Conservation (phyloP, 2,329 filamentous ascomycete species). For the Colletotrichum sp. region DNA sequence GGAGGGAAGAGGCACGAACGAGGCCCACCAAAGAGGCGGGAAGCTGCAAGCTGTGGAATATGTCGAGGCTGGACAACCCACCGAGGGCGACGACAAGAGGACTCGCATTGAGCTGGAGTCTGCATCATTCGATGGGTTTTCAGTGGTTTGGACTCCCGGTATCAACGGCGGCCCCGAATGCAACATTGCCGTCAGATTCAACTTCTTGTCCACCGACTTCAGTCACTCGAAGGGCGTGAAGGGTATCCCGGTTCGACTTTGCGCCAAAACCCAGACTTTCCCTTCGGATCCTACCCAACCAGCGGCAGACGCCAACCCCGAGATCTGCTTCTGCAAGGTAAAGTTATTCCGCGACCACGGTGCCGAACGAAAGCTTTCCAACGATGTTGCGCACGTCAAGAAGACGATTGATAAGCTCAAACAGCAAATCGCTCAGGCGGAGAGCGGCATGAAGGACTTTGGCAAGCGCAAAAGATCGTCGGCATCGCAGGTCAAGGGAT, state of each 20-base stretch:
- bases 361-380: slow-evolving; percentile 92
- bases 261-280: slow-evolving; percentile 83
- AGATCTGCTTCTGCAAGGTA: slow-evolving; percentile 95
- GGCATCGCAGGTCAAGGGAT: slow-evolving; percentile 46
- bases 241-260: slow-evolving; percentile 91
- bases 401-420: slow-evolving; percentile 97
- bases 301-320: slow-evolving; percentile 52
- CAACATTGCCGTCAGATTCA: slow-evolving; percentile 91
- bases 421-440: slow-evolving; percentile 85
- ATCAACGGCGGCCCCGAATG: slow-evolving; percentile 75
- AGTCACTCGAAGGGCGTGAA: slow-evolving; percentile 99
- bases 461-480: slow-evolving; percentile 67
- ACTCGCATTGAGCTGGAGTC: slow-evolving; percentile 74
- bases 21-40: slow-evolving; percentile 91
- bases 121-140: slow-evolving; percentile 93
- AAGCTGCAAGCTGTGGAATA: slow-evolving; percentile 95
- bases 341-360: slow-evolving; percentile 97
- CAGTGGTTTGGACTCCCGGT: slow-evolving; percentile 84
- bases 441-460: slow-evolving; percentile 71
- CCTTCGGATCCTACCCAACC: slow-evolving; percentile 55
- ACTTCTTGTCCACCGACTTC: slow-evolving; percentile 98
- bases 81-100: slow-evolving; percentile 68
- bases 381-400: slow-evolving; percentile 92
- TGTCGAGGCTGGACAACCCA: slow-evolving; percentile 70
- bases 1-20: slow-evolving; percentile 92